These are phyloP conservation scores for Moelleriella libera DNA, from an alignment of 2,329 filamentous ascomycete species.

Conservation along the genomic window DNA sequence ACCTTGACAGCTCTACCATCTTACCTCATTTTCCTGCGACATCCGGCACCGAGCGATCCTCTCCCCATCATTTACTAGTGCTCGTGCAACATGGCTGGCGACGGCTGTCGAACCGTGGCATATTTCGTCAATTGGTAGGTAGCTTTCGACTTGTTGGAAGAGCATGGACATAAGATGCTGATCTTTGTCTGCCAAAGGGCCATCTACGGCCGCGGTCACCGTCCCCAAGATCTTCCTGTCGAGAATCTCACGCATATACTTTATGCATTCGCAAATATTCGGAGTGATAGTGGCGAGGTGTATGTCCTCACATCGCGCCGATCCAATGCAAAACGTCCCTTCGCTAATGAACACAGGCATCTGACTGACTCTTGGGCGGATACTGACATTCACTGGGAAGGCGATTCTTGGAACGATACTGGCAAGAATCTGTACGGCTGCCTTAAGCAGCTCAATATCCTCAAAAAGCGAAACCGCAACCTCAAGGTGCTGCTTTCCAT, in stretches of 20 bases:
- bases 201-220: constrained; percentile 74
- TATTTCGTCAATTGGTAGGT: constrained; percentile 59
- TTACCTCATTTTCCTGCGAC: too few relatives aligned
- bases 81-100: constrained; percentile 3
- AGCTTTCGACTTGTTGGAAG: not conserved
- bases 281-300: constrained; percentile 67
- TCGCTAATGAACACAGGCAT: constrained; percentile 15
- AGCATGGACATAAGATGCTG: not conserved
- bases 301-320: constrained; percentile 17
- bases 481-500: constrained; percentile 78
- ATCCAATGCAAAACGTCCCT: not conserved
- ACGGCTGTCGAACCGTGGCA: constrained; percentile 50
- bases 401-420: constrained; percentile 54
- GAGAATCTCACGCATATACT: constrained; percentile 79
- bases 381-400: constrained; percentile 59
- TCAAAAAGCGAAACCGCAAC: constrained; percentile 69
- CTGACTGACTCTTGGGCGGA: constrained; percentile 51
- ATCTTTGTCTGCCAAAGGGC: constrained; percentile 31
- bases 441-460: constrained; percentile 73
- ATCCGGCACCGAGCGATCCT: too few relatives aligned
- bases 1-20: too few relatives aligned
- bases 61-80: too few relatives aligned
- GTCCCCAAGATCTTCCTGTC: constrained; percentile 70
- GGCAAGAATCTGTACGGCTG: constrained; percentile 81
- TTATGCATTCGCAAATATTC: constrained; percentile 82